phyloP scores from a whole-genome alignment of 2,329 filamentous ascomycete genomes.

The Epichloe bromicola region DNA sequence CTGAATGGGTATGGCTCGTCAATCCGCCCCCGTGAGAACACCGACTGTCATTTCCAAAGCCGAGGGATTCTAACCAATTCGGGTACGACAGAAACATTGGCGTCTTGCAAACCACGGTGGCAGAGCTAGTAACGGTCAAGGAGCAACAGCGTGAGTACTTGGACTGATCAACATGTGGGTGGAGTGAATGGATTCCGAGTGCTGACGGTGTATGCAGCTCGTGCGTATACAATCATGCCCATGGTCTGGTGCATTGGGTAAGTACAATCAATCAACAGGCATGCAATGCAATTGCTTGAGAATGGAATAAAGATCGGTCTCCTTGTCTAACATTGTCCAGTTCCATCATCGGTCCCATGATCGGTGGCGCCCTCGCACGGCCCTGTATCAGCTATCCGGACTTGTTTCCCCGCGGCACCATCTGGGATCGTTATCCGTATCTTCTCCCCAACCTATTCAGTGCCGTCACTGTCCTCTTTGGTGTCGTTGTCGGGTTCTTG shows the following conservation, averaged over 20 bases:
- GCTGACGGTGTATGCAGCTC: conserved; percentile 37
- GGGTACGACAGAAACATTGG: conserved; percentile 61
- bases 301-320: neutral
- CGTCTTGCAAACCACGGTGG: conserved; percentile 87
- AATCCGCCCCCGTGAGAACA: too few species aligned
- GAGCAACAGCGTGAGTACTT: conserved; percentile 68
- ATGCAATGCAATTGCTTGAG: neutral
- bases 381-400: conserved; percentile 72
- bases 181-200: neutral
- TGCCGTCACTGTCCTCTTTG: conserved; percentile 60
- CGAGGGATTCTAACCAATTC: neutral
- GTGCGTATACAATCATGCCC: conserved; percentile 94
- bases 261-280: conserved; percentile 14
- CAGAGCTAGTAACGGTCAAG: conserved; percentile 84
- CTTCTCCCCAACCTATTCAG: conserved; percentile 88
- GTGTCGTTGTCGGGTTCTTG: conserved; percentile 65
- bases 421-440: conserved; percentile 83
- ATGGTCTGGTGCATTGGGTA: conserved; percentile 94
- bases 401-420: conserved; percentile 56
- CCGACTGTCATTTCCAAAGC: neutral
- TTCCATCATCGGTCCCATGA: conserved; percentile 82
- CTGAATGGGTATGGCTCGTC: conserved; percentile 64
- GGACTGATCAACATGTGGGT: neutral
- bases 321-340: conserved; percentile 25
- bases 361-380: conserved; percentile 79